Percentiles rank a stretch among this genome's conserved stretches.
Conservation (phyloP, 805 yeast species). For the Wickerhamomyces bovis region DNA sequence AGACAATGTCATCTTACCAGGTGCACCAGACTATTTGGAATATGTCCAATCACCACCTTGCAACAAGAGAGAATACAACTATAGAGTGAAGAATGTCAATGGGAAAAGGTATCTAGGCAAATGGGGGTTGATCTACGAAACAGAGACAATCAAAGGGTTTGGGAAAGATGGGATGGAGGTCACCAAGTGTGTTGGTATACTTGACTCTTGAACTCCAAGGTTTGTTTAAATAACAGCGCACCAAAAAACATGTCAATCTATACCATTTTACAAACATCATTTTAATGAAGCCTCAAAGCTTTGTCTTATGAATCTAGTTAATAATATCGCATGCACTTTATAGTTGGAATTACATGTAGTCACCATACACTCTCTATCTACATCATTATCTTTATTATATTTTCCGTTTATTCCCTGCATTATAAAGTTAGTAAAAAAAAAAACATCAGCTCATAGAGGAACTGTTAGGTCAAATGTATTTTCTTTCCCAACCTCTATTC, state of each 20-base stretch:
- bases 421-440: background rate
- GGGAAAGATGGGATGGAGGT: slow-evolving; percentile 10
- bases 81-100: slow-evolving; percentile 21
- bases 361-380: too few species aligned
- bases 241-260: too few species aligned
- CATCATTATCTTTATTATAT: too few species aligned
- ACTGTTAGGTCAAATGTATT: too few species aligned
- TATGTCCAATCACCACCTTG: slow-evolving; percentile 35
- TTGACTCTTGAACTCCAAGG: slow-evolving; percentile 7
- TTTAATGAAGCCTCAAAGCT: too few species aligned
- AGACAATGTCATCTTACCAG: slow-evolving; percentile 32
- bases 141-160: slow-evolving; percentile 19
- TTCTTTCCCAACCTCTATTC: background rate
- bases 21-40: slow-evolving; percentile 33
- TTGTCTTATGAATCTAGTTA: too few species aligned
- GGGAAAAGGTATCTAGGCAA: slow-evolving; percentile 29
- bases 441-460: too few species aligned
- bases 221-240: too few species aligned
- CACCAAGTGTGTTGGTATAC: slow-evolving; percentile 16
- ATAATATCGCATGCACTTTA: too few species aligned
- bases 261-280: too few species aligned
- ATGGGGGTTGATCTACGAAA: slow-evolving; percentile 37
- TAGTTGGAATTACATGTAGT: too few species aligned
- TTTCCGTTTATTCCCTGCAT: background rate
- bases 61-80: slow-evolving; percentile 28